Base-by-base conservation (phyloP, 306 rosid species). In the Cucurbita moschata region DNA sequence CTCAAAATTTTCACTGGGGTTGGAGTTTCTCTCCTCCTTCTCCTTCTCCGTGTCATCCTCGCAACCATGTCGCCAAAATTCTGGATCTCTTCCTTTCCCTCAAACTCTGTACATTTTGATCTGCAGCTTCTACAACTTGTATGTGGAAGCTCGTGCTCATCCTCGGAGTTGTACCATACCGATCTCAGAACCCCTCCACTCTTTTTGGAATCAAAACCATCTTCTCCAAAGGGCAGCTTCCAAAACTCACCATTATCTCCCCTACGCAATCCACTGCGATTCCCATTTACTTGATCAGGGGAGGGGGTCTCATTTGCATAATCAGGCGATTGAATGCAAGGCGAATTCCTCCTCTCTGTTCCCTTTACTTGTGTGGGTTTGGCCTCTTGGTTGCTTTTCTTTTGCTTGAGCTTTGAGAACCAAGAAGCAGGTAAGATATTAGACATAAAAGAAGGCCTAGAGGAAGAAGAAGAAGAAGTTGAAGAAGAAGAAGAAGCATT, bases 191-290 rank as follows among this genome's bases (percentile, higher is more conserved):
- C 43, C 74, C 75, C 82, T 38, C 67, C 75, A 19, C 57, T 76
- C 74, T 82, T 85, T 79, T 78, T 86, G 50, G 68, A 81, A 44
- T 72, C 83, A 26, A 66, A 61, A 30, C 63, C 46, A 35, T 87
- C 85, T 75, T 85, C 86, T 39, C 95, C 77, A 77, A 94, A 94
- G 16, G 97, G 87, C 1, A 90, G 81, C 77, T 96, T 94, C 96
- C 96, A 90, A 78, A 82, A 90, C 13, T 79, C 89, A 35, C 77
- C 81, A 38, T 81, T 88, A 44, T 85, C 88, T 37, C 79, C 76
- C 52, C 79, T 85, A 74, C 86, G 73, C 71, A 90, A 89, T 64
- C 83, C 77, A 5, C 81, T 85, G 49, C 75, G 81, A 56, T 68
- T 78, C 15, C 72, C 70, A 72, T 56, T 42, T 73, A 66, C 67